Conservation (phyloP, 139 green algal genomes). For the Astrephomene gubernaculifera region DNA sequence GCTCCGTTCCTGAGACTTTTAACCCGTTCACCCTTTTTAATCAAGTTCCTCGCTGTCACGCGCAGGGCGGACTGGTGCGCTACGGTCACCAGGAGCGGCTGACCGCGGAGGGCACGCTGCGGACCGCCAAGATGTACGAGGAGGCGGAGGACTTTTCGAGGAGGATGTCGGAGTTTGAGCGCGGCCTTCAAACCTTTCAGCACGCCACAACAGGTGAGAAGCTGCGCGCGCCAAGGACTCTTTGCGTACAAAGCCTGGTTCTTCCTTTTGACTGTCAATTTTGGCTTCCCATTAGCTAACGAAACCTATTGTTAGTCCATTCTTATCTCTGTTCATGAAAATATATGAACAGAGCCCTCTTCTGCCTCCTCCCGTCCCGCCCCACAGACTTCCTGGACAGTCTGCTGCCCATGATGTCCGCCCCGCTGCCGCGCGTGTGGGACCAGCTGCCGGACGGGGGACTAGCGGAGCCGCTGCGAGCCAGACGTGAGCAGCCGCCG, state of each 20-base stretch:
- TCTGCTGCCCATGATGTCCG: conserved; percentile 48
- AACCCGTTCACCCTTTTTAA: no score
- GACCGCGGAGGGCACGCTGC: conserved; percentile 4
- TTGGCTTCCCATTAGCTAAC: no score
- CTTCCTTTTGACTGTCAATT: no score
- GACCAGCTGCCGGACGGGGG: conserved; percentile 41
- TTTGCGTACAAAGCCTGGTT: no score
- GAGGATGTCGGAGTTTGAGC: conserved; percentile 32
- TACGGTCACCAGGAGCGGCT: neutral
- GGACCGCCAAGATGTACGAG: conserved; percentile 34
- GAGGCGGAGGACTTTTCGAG: conserved; percentile 35
- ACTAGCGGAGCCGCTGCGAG: conserved; percentile 49
- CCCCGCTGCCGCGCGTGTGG: conserved; percentile 57
- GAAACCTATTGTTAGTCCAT: no score
- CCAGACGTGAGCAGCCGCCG: neutral
- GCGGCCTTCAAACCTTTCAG: conserved; percentile 16
- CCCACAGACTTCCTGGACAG: conserved; percentile 47
- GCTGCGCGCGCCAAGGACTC: no score
- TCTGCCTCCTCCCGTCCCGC: neutral
- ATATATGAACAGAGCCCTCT: no score
- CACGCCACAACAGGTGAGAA: conserved; percentile 9
- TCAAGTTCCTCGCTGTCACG: no score
- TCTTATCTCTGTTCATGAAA: no score
- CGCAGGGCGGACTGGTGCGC: conserved; percentile 6
- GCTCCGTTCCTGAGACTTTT: no score